Evolutionary conservation across 2,329 filamentous ascomycete species (phyloP).

Genomic region (Raffaelea ambrosiae): DNA sequence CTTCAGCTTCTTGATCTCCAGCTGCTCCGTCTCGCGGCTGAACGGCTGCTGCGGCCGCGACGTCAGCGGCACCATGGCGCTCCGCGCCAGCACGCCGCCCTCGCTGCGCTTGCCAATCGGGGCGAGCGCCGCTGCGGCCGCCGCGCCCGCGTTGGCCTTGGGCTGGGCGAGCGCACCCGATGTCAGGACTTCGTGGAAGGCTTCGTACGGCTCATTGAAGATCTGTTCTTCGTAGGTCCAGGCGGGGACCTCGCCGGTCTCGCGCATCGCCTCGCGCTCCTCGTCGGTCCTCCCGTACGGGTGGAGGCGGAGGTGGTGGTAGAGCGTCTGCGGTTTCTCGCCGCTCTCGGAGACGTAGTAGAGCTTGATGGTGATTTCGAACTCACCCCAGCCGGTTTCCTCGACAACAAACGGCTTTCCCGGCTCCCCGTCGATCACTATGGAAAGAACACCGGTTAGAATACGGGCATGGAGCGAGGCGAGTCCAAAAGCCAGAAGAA

Average conservation of each 20-base stretch:
- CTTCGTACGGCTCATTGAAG: slow-evolving; percentile 94
- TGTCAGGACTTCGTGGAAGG: slow-evolving; percentile 82
- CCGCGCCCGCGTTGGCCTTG: slow-evolving; percentile 43
- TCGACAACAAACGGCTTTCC: slow-evolving; percentile 70
- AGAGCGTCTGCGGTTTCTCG: slow-evolving; percentile 93
- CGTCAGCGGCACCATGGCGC: slow-evolving; percentile 64
- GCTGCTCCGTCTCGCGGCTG: slow-evolving; percentile 59
- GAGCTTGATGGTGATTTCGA: slow-evolving; percentile 90
- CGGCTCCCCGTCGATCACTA: slow-evolving; percentile 62
- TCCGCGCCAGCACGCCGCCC: slow-evolving; percentile 54
- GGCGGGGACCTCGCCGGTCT: slow-evolving; percentile 56
- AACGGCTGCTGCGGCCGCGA: slow-evolving; percentile 64
- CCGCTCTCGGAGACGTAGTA: slow-evolving; percentile 82
- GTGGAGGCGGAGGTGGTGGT: slow-evolving; percentile 85
- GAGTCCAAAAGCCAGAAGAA: not conserved
- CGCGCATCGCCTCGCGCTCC: slow-evolving; percentile 53
- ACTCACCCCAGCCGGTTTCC: slow-evolving; percentile 97
- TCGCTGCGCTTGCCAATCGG: slow-evolving; percentile 25
- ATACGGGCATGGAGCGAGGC: not conserved
- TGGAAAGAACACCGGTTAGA: not conserved
- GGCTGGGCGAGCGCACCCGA: slow-evolving; percentile 50
- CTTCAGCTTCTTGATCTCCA: slow-evolving; percentile 51
- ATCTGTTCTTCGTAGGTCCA: slow-evolving; percentile 91
- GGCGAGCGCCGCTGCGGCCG: slow-evolving; percentile 27
- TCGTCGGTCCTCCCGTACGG: slow-evolving; percentile 79